Percentiles rank a stretch among this genome's conserved stretches.
Conservation (phyloP, 306 rosid genomes). For the Glycyrrhiza uralensis region DNA sequence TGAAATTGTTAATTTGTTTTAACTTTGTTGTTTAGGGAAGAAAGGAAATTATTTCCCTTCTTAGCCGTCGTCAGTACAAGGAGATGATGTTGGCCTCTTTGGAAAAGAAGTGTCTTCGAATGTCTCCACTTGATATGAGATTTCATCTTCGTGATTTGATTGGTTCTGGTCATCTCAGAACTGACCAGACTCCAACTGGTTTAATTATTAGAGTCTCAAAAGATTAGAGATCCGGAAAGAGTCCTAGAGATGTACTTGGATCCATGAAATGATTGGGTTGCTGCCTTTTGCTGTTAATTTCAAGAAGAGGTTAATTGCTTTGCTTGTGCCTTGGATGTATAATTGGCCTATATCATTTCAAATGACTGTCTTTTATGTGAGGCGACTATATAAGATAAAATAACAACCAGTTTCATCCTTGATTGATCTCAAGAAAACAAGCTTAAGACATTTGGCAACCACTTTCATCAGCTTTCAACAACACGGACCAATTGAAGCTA, state of each 20-base stretch:
- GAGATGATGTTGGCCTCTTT: slow-evolving; percentile 76
- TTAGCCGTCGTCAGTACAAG: slow-evolving; percentile 65
- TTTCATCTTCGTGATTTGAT: slow-evolving; percentile 89
- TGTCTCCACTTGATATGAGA: slow-evolving; percentile 76
- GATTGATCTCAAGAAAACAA: slow-evolving; percentile 16
- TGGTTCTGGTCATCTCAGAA: slow-evolving; percentile 78
- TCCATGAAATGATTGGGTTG: slow-evolving; percentile 10
- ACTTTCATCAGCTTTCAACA: background rate
- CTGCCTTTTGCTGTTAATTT: slow-evolving; percentile 10
- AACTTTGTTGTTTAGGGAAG: slow-evolving; percentile 66
- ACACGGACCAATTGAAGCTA: background rate
- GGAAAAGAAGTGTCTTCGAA: slow-evolving; percentile 79
- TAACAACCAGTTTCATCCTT: background rate
- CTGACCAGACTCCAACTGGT: slow-evolving; percentile 64
- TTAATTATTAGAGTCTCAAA: slow-evolving; percentile 66
- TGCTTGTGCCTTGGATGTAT: slow-evolving; percentile 22
- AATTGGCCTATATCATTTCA: slow-evolving; percentile 8
- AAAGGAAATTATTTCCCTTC: slow-evolving; percentile 78
- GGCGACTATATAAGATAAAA: slow-evolving; percentile 13
- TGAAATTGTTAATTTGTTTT: background rate
- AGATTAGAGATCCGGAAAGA: slow-evolving; percentile 48
- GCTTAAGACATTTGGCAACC: background rate
- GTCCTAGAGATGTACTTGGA: background rate
- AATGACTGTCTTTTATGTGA: slow-evolving; percentile 3
- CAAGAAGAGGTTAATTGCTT: slow-evolving; percentile 20